Percentiles rank a stretch among this genome's conserved stretches.
phyloP scores from a whole-genome alignment of 1,139 yeast species.

The Diutina catenulata region DNA sequence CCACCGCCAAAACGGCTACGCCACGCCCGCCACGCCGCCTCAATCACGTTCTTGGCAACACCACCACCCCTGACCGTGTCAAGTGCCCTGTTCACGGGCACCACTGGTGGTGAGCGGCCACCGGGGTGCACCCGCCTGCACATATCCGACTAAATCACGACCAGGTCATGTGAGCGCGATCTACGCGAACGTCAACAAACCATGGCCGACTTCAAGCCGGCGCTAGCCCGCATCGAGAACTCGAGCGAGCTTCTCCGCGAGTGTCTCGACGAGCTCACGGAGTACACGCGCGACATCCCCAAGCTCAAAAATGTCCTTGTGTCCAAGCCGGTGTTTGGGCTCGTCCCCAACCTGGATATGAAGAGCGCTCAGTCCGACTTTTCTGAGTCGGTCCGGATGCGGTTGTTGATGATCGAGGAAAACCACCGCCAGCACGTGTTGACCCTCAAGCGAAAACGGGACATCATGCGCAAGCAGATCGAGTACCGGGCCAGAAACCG shows the following conservation, averaged over 20 bases:
- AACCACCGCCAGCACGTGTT: no score
- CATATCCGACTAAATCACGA: neutral
- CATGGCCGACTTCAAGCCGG: neutral
- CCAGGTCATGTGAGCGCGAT: neutral
- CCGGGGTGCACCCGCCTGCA: neutral
- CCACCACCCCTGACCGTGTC: neutral
- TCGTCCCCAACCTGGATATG: slow-evolving; percentile 30
- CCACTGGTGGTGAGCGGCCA: slow-evolving; percentile 8
- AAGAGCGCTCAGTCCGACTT: slow-evolving; percentile 24
- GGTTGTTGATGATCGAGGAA: no score
- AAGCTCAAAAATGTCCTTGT: slow-evolving; percentile 21
- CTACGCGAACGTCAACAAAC: neutral
- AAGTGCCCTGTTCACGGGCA: slow-evolving; percentile 8
- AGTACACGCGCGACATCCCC: slow-evolving; percentile 23
- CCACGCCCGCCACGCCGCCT: no score
- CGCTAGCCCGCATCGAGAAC: slow-evolving; percentile 10
- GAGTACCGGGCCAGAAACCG: no score
- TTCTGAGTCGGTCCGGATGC: no score
- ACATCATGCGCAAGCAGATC: no score
- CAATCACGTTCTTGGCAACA: no score
- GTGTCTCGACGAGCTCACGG: slow-evolving; percentile 19
- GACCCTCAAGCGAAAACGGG: no score
- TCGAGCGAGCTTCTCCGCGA: slow-evolving; percentile 21
- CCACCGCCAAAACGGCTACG: no score
- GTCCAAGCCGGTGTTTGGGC: slow-evolving; percentile 28